Evolutionary conservation across 257 asterid species (phyloP).

Genomic region (Solanum tarapatanum): DNA sequence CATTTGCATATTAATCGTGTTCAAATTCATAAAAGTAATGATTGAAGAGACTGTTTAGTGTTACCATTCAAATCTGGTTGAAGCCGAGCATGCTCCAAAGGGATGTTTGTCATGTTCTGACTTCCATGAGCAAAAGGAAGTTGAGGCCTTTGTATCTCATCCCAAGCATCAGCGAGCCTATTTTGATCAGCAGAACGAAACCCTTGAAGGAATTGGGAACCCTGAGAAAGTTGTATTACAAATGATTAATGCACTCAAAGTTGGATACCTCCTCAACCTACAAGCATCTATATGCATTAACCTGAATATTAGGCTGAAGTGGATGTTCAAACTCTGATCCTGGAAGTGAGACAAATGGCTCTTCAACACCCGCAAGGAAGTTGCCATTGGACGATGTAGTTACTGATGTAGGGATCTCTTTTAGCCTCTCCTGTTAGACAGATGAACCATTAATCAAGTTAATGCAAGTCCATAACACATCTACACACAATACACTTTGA

Average conservation of each 20-base stretch:
- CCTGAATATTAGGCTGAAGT: conserved; percentile 66
- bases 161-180: conserved; percentile 86
- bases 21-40: background rate
- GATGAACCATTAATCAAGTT: background rate
- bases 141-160: conserved; percentile 79
- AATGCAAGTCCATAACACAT: background rate
- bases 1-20: background rate
- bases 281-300: conserved; percentile 8
- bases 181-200: conserved; percentile 67
- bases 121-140: conserved; percentile 34
- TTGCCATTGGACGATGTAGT: conserved; percentile 52
- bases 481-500: background rate
- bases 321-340: conserved; percentile 72
- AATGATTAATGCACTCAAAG: background rate
- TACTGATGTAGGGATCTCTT: conserved; percentile 80
- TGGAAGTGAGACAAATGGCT: conserved; percentile 68
- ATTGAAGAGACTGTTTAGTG: background rate
- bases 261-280: background rate
- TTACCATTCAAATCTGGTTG: conserved; percentile 72
- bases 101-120: conserved; percentile 39
- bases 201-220: conserved; percentile 74
- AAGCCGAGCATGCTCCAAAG: conserved; percentile 39
- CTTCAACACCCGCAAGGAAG: conserved; percentile 42
- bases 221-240: conserved; percentile 29
- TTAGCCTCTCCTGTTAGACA: conserved; percentile 66